Evolutionary conservation across 1,139 yeast species (phyloP), one percentile per base, ranked within the genome.

Genomic region (Starmera stellimalicola): DNA sequence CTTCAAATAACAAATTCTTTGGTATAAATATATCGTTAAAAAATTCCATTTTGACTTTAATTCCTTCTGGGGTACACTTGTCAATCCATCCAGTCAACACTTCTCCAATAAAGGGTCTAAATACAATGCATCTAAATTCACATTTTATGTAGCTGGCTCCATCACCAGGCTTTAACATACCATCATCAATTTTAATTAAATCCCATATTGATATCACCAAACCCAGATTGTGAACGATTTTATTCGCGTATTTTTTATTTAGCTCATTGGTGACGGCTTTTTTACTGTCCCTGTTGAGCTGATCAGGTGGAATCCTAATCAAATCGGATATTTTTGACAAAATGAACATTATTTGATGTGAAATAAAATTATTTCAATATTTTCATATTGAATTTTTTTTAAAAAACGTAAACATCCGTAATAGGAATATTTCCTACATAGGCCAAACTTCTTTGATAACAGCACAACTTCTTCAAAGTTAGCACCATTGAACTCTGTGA

Each of bases 101-200:
- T 52, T 91, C 98, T 4, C 98, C 98, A 1, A 84, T 77, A 56
- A 88, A 87, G 1, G 98, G 98, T 45, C 91, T 80, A 68, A 94
- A 91, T 2, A 91, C 80, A 15, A 88, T 65, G 33, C 82, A 65
- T 34, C 96, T 61, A 51, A 87, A 84, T 36, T 64, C 69, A 14
- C 81, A 83, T 41, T 78, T 82, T 29, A 87, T 77, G 48, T 69
- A 88, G 3, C 91, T 70, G 2, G 91, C 87, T 6, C 98, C 98
- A 56, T 91, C 97, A n/a, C 98, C 97, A 3, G 95, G 95, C 48
- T 78, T 80, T 42, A 91, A 66, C 40, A 84, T 65, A 3, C 97
- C 98, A 48, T 91, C 97, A 36, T 83, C 83, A 29, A 82, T 77
- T 20, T 72, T 72, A 37, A 78, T 61, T 5, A 93, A 55, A 53